Evolutionary conservation across 176 grass and related monocot species (phyloP).

Genomic region (Oryza punctata): DNA sequence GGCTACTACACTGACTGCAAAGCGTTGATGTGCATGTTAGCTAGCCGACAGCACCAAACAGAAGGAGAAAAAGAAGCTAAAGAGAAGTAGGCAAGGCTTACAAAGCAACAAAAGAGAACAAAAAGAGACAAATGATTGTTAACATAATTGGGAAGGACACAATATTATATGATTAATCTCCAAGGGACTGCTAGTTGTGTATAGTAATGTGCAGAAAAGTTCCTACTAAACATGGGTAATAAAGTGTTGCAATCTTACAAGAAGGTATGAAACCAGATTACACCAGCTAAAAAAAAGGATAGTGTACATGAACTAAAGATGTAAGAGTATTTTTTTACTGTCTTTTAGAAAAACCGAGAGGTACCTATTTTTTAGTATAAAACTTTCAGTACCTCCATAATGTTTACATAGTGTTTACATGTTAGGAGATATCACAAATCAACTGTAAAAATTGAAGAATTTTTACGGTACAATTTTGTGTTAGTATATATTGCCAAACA

Average conservation of each 20-base stretch:
- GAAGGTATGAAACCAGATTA: slow-evolving; percentile 13
- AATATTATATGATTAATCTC: slow-evolving; percentile 28
- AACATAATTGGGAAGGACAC: slow-evolving; percentile 18
- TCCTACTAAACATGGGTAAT: background rate
- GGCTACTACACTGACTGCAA: background rate
- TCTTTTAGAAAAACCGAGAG: too few species aligned
- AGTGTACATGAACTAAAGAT: background rate
- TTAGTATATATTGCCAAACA: too few species aligned
- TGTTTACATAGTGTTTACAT: too few species aligned
- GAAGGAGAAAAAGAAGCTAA: background rate
- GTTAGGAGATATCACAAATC: too few species aligned
- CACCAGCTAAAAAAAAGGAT: background rate
- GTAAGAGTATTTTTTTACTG: background rate
- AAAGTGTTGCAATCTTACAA: slow-evolving; percentile 1
- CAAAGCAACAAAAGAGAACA: slow-evolving; percentile 38
- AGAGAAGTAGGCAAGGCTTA: background rate
- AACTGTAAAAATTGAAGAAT: too few species aligned
- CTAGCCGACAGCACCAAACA: slow-evolving; percentile 10
- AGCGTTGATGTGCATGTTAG: background rate
- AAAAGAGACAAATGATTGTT: slow-evolving; percentile 22
- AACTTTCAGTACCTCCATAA: too few species aligned
- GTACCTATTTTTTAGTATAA: too few species aligned
- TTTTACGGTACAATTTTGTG: too few species aligned
- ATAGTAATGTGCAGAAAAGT: background rate
- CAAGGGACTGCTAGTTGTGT: background rate